Conservation (phyloP, 192 early-diverging fungal genomes). For the Mortierella antarctica region DNA sequence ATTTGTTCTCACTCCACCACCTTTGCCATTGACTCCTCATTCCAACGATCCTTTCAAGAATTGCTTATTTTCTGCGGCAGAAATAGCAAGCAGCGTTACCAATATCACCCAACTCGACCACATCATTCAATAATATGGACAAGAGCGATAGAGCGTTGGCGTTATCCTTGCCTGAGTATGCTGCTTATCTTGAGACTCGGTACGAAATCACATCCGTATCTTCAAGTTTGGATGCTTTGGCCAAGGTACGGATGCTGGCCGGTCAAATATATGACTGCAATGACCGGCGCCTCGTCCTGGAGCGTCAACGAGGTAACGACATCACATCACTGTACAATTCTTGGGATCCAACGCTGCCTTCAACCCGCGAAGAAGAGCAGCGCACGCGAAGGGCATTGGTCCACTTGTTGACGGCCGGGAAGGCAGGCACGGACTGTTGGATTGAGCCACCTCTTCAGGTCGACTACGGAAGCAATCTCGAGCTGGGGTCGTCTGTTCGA, state of each 20-base stretch:
- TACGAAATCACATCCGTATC: neutral
- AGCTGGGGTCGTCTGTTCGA: constrained; percentile 69
- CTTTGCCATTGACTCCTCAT: neutral
- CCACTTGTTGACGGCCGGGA: neutral
- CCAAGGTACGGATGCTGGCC: constrained; percentile 7
- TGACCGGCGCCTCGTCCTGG: constrained; percentile 1
- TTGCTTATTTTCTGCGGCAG: too few relatives aligned
- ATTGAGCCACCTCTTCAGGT: constrained; percentile 72
- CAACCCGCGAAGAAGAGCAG: neutral
- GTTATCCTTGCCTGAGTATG: neutral
- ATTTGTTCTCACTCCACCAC: neutral
- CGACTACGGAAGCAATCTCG: constrained; percentile 79
- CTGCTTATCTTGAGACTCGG: neutral
- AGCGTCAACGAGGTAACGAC: constrained; percentile 3
- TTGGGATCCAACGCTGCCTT: neutral
- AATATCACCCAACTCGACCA: too few relatives aligned
- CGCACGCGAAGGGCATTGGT: neutral
- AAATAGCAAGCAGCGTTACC: too few relatives aligned
- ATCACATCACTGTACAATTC: constrained; percentile 2
- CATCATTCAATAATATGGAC: too few relatives aligned
- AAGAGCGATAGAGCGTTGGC: too few relatives aligned
- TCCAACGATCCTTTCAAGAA: too few relatives aligned
- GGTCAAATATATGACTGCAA: constrained; percentile 1
- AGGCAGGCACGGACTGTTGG: constrained; percentile 54
- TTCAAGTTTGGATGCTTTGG: constrained; percentile 3